phyloP scores from a whole-genome alignment of 495 filamentous ascomycete genomes.

The Pyrenula massariospora region DNA sequence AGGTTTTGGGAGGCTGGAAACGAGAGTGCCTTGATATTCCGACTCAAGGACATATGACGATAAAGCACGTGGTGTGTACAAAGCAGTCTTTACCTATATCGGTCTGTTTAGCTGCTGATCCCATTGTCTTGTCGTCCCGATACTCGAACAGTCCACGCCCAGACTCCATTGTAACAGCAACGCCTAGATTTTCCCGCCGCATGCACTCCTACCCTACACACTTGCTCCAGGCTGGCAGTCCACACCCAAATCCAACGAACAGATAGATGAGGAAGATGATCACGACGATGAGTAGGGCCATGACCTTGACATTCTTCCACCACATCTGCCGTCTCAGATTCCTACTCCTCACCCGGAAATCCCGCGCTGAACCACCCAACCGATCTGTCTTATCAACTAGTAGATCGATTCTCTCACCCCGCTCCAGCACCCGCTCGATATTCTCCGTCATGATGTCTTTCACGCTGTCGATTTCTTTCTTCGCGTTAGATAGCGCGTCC shows the following conservation, averaged over 20 bases:
- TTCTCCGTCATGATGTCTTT: slow-evolving; percentile 97
- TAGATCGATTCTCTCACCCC: slow-evolving; percentile 89
- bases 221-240: slow-evolving; percentile 48
- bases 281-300: slow-evolving; percentile 75
- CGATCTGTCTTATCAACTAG: slow-evolving; percentile 96
- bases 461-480: slow-evolving; percentile 84
- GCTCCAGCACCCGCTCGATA: slow-evolving; percentile 89
- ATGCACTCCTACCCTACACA: slow-evolving; percentile 24
- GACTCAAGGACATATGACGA: no score
- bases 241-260: slow-evolving; percentile 64
- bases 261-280: slow-evolving; percentile 74
- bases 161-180: no score
- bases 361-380: slow-evolving; percentile 70
- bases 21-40: no score
- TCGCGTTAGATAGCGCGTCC: slow-evolving; percentile 75
- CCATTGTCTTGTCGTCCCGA: no score
- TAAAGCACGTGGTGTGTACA: no score
- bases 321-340: slow-evolving; percentile 89
- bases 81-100: no score
- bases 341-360: slow-evolving; percentile 77
- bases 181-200: neutral
- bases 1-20: no score
- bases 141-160: no score
- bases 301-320: slow-evolving; percentile 98
- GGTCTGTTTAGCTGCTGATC: no score